Evolutionary conservation across 176 grass and related monocot species (phyloP).

Genomic region (Oryza australiensis): DNA sequence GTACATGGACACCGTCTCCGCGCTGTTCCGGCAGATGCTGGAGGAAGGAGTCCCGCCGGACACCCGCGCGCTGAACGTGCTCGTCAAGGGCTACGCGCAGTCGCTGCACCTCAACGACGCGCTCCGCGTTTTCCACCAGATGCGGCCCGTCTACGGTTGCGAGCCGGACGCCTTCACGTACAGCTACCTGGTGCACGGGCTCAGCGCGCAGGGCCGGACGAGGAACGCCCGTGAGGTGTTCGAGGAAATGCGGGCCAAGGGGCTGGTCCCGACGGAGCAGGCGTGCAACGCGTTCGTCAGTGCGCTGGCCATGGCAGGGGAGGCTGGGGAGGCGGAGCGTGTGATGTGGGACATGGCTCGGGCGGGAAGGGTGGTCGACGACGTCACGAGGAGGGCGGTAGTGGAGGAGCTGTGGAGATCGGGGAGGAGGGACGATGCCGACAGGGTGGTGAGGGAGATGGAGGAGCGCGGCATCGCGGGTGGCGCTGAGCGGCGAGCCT

Average conservation of each 20-base stretch:
- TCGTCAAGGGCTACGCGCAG: slow-evolving; percentile 71
- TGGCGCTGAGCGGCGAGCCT: slow-evolving; percentile 18
- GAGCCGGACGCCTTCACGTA: slow-evolving; percentile 70
- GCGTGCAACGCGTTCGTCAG: slow-evolving; percentile 61
- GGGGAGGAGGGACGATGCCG: slow-evolving; percentile 44
- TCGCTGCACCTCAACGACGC: slow-evolving; percentile 85
- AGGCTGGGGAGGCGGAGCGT: slow-evolving; percentile 37
- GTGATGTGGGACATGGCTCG: slow-evolving; percentile 63
- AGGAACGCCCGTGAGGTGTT: slow-evolving; percentile 65
- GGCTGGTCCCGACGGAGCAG: slow-evolving; percentile 35
- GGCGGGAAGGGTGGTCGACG: slow-evolving; percentile 51
- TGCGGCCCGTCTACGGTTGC: slow-evolving; percentile 58
- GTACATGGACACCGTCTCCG: slow-evolving; percentile 76
- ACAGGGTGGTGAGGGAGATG: slow-evolving; percentile 45
- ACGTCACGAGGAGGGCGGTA: slow-evolving; percentile 53
- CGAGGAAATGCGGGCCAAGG: slow-evolving; percentile 49
- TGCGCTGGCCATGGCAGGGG: slow-evolving; percentile 59
- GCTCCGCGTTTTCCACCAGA: slow-evolving; percentile 82
- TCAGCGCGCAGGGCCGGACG: slow-evolving; percentile 73
- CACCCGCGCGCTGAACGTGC: slow-evolving; percentile 63
- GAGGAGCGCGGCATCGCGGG: slow-evolving; percentile 47
- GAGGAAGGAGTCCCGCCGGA: slow-evolving; percentile 68
- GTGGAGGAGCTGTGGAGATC: slow-evolving; percentile 48
- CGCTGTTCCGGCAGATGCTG: slow-evolving; percentile 87
- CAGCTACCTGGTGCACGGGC: slow-evolving; percentile 73